Base-by-base conservation (phyloP, 2,329 filamentous ascomycete species). In the Emergomyces orientalis region DNA sequence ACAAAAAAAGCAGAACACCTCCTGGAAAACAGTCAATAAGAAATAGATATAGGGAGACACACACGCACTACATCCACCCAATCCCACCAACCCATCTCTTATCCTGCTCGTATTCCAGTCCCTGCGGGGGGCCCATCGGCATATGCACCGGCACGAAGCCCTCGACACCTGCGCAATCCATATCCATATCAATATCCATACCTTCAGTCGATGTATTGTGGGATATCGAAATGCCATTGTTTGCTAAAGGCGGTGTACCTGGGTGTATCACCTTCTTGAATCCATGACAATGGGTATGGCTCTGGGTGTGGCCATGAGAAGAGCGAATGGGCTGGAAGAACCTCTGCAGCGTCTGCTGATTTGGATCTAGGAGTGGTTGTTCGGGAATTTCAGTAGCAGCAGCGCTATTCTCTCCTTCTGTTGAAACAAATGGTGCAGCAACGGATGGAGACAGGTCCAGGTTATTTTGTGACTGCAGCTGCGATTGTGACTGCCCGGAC, bases 331-430 rank as follows among this genome's bases (percentile, higher is more conserved):
- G 69, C 45, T 74, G 74, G 66, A 78, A 78, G 68, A 77, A 78
- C 59, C 71, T 73, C 51, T 71, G 70, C 47, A 78, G 64, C 34
- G 75, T 75, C 66, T 76, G 74, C 59, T 78, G 76, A 27, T 74
- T 74, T 22, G 75, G 72, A 65, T 78, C 76, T 34, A 49, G 72
- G 51, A 2, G 64, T 19, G 57, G 74, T 51, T 69, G 68, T 32
- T 68, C 62, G n/a, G 73, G 68, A 64, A 70, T 69, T 11, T 65
- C 60, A 64, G 71, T 69, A 13, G 65, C 56, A 60, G 45, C 3
- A 11, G 45, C n/a, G n/a, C n/a, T n/a, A n/a, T n/a, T n/a, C n/a
- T n/a, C n/a, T n/a, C n/a, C n/a, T n/a, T n/a, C n/a, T n/a, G n/a
- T n/a, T n/a, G n/a, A n/a, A n/a, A n/a, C n/a, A n/a, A n/a, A n/a